phyloP scores from a whole-genome alignment of 2,329 filamentous ascomycete species.

The Leptographium procerum region DNA sequence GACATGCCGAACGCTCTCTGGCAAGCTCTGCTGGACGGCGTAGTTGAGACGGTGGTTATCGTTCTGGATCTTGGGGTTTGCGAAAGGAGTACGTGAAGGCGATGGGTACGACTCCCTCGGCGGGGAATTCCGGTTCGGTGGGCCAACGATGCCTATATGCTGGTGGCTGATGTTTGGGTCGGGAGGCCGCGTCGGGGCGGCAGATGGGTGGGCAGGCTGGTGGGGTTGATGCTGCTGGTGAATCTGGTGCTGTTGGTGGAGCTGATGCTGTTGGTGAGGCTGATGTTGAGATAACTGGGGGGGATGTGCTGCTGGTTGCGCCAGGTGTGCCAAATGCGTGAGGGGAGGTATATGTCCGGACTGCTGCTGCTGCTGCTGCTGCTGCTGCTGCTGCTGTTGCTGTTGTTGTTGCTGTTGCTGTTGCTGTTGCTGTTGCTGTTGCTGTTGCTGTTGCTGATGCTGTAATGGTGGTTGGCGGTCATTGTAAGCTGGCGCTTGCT shows the following conservation, averaged over 20 bases:
- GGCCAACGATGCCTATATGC: neutral
- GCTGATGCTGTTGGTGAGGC: too few relatives aligned
- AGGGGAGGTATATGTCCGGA: neutral
- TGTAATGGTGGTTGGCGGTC: too few relatives aligned
- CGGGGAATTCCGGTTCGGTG: neutral
- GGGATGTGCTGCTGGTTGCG: neutral
- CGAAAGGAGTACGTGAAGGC: constrained; percentile 19
- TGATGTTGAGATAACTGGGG: too few relatives aligned
- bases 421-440: too few relatives aligned
- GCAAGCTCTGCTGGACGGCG: constrained; percentile 28
- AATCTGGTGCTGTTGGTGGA: too few relatives aligned
- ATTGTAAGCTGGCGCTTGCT: too few relatives aligned
- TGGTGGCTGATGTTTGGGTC: neutral
- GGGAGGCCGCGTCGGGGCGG: neutral
- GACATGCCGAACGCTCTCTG: constrained; percentile 34
- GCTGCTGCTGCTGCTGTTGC: too few relatives aligned
- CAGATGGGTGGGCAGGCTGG: neutral
- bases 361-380: neutral
- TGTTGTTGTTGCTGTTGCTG: too few relatives aligned
- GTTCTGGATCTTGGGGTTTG: constrained; percentile 25
- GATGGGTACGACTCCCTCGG: constrained; percentile 14
- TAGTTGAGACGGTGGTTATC: constrained; percentile 26
- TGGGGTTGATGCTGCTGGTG: neutral
- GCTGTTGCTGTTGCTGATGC: too few relatives aligned
- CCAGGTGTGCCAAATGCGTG: neutral